A percentile compares a stretch with the other conserved stretches of the same genome.
Conservation (phyloP, 1,284 basidiomycete genomes). For the Apiotrichum gracile region DNA sequence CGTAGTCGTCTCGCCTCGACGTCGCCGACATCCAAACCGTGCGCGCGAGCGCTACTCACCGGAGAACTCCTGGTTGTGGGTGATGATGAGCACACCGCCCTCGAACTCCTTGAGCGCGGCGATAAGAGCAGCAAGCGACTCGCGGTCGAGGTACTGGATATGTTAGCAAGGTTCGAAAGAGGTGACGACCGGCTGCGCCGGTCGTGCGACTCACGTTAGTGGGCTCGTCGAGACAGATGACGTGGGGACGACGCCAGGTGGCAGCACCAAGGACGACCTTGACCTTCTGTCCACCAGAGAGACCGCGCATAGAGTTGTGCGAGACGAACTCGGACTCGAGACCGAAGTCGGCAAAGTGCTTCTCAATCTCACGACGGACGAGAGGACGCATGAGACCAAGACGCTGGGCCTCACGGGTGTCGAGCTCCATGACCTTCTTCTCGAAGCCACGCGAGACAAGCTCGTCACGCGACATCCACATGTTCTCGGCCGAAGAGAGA, state of each 20-base stretch:
- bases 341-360: constrained; percentile 85
- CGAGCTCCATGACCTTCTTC: constrained; percentile 96
- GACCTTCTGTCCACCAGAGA: constrained; percentile 93
- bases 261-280: constrained; percentile 97
- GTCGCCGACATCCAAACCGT: too few relatives aligned
- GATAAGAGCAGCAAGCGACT: constrained; percentile 93
- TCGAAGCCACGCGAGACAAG: constrained; percentile 96
- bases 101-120: constrained; percentile 93
- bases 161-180: too few relatives aligned
- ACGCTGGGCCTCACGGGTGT: constrained; percentile 94
- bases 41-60: too few relatives aligned
- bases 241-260: constrained; percentile 95
- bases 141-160: constrained; percentile 97
- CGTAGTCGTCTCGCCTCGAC: too few relatives aligned
- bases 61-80: constrained; percentile 96
- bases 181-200: too few relatives aligned
- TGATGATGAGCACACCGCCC: constrained; percentile 94
- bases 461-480: constrained; percentile 93
- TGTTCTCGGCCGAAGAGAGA: constrained; percentile 87
- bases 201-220: too few relatives aligned
- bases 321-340: constrained; percentile 85
- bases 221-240: constrained; percentile 97
- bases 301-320: constrained; percentile 94
- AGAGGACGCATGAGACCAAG: constrained; percentile 92
- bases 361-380: constrained; percentile 95